Conservation (phyloP, 2,329 filamentous ascomycete species). For the Dothiorella sarmentorum region DNA sequence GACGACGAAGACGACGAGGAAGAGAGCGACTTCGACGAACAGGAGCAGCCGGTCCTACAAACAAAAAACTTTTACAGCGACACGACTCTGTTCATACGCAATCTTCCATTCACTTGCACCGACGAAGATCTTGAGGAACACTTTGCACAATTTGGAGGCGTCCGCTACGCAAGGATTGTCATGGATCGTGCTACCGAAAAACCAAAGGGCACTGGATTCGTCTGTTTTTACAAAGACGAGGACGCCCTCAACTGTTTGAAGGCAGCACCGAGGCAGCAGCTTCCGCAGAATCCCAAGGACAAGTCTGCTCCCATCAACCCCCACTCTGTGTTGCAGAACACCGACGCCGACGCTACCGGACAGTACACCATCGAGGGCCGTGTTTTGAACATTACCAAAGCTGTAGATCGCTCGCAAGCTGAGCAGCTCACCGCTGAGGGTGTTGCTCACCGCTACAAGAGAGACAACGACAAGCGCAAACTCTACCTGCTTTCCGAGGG, state of each 20-base stretch:
- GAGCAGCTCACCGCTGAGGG: conserved; percentile 69
- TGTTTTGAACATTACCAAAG: conserved; percentile 76
- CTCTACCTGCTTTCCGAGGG: conserved; percentile 88
- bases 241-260: conserved; percentile 76
- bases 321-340: conserved; percentile 84
- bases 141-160: conserved; percentile 81
- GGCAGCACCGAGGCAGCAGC: conserved; percentile 58
- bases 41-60: conserved; percentile 33
- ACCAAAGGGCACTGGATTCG: conserved; percentile 89
- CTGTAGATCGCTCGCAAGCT: conserved; percentile 81
- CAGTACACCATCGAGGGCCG: conserved; percentile 89
- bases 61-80: conserved; percentile 51
- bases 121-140: conserved; percentile 81
- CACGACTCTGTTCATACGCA: conserved; percentile 82
- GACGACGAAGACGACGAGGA: conserved; percentile 40
- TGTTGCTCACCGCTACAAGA: conserved; percentile 57
- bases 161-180: conserved; percentile 89
- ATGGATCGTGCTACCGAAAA: conserved; percentile 81
- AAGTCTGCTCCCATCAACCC: conserved; percentile 45
- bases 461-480: conserved; percentile 82
- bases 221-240: conserved; percentile 78
- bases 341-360: conserved; percentile 74
- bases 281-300: conserved; percentile 34
- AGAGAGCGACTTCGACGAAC: conserved; percentile 34
- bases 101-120: conserved; percentile 83